Evolutionary conservation across 331 rosid species (phyloP).

Genomic region (Cydonia oblonga): DNA sequence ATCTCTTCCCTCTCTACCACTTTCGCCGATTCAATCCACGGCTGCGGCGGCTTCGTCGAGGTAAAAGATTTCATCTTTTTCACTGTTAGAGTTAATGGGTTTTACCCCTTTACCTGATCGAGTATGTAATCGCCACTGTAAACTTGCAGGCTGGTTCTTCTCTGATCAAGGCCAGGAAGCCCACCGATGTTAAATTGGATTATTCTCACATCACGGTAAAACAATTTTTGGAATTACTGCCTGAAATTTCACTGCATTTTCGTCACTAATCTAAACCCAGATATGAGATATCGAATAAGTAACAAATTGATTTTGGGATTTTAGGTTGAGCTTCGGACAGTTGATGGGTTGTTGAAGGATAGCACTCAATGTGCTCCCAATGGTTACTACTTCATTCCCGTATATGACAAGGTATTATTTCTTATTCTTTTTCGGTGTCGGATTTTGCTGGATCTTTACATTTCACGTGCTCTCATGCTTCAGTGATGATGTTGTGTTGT

Average conservation of each 20-base stretch:
- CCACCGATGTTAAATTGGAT: constrained; percentile 63
- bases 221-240: not conserved
- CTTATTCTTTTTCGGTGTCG: not conserved
- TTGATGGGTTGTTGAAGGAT: constrained; percentile 90
- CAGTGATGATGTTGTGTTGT: not conserved
- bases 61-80: constrained; percentile 9
- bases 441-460: not conserved
- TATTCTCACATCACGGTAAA: constrained; percentile 74
- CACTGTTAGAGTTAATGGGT: not conserved
- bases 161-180: constrained; percentile 61
- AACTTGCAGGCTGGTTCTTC: constrained; percentile 62
- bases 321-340: constrained; percentile 89
- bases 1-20: constrained; percentile 33
- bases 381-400: constrained; percentile 97
- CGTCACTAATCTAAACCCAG: too few species aligned
- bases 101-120: not conserved
- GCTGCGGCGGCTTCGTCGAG: constrained; percentile 72
- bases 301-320: not conserved
- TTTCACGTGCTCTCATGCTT: not conserved
- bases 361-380: constrained; percentile 96
- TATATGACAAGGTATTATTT: constrained; percentile 75
- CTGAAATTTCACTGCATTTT: not conserved
- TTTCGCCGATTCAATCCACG: constrained; percentile 65
- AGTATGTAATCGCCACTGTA: not conserved
- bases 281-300: too few species aligned